Conservation (phyloP, 2,329 filamentous ascomycete genomes). For the Pyrenochaeta sp. region DNA sequence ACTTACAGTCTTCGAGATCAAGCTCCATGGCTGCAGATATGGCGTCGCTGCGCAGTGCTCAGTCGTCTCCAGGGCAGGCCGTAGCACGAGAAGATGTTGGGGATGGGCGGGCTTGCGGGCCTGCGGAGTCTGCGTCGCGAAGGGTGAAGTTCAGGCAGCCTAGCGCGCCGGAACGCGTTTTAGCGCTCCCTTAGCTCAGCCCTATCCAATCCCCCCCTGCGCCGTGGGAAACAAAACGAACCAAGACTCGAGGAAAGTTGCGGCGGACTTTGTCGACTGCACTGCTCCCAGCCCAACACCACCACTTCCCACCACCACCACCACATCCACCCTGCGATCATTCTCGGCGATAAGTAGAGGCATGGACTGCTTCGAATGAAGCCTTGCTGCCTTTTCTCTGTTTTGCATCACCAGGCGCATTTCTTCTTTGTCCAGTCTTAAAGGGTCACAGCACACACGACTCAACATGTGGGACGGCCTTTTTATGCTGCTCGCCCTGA, state of each 20-base stretch:
- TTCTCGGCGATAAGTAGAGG: slow-evolving; percentile 4
- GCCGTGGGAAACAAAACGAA: too few species aligned
- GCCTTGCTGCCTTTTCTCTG: slow-evolving; percentile 12
- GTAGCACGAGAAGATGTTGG: not conserved
- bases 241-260: slow-evolving; percentile 18
- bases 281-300: slow-evolving; percentile 1
- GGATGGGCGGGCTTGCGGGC: too few species aligned
- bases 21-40: slow-evolving; percentile 32
- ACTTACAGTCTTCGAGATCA: slow-evolving; percentile 43
- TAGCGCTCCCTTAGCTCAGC: slow-evolving; percentile 26
- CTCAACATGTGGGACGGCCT: slow-evolving; percentile 67
- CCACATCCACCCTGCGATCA: not conserved
- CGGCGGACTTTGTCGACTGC: slow-evolving; percentile 14
- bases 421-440: slow-evolving; percentile 16
- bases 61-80: not conserved
- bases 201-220: slow-evolving; percentile 24
- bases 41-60: slow-evolving; percentile 4
- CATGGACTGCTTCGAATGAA: slow-evolving; percentile 29
- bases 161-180: slow-evolving; percentile 33
- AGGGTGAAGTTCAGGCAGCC: slow-evolving; percentile 19
- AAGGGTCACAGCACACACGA: slow-evolving; percentile 17
- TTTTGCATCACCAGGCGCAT: slow-evolving; percentile 22
- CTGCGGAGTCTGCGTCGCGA: not conserved
- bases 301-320: slow-evolving; percentile 1
- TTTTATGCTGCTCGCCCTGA: slow-evolving; percentile 70